Evolutionary conservation across 257 asterid species (phyloP), one percentile per base, ranked within the genome.

Genomic region (Haberlea rhodopensis): DNA sequence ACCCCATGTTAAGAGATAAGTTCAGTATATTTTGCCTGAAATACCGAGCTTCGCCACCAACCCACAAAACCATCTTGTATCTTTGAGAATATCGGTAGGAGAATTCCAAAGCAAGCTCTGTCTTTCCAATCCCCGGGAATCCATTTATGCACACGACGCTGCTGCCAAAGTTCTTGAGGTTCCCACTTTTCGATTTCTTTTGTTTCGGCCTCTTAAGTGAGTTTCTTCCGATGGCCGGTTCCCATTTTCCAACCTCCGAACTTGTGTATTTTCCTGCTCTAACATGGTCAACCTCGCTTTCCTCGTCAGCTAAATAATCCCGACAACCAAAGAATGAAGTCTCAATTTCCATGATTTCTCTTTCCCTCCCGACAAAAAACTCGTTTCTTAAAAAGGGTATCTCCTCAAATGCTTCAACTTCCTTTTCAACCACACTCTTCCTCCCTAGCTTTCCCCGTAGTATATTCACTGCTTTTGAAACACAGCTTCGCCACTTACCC

Each of bases 21-120:
- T 83, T 91, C 29, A 91, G 71, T 79, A 88, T 70, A 63, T 91
- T 91, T 70, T 91, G 96, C 75, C 95, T 77, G 67, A 91, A 74
- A 68, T 83, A 80, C 53, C 77, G 80, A 29, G 89, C 79, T 62
- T 91, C 98, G 8, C 98, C 98, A 0, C 96, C 90, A 0, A 88
- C 84, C 98, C 98, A 91, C 71, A 91, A 59, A 31, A 91, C 95
- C 98, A 84, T 86, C 74, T 83, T 91, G 80, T 91, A 91, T 55
- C 96, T 83, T 26, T 91, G 95, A 0, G 85, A 63, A 60, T 72
- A 80, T 6, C 90, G 81, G 71, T 80, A 68, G 16, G 98, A 95
- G 20, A 88, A 88, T 70, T 91, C 96, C 80, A 88, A 67, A 0
- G 90, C 95, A 0, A 88, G 79, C 77, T 91, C 96, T 0, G 98